Evolutionary conservation across 495 filamentous ascomycete species (phyloP).

Genomic region (Hapsidospora chrysogenum): DNA sequence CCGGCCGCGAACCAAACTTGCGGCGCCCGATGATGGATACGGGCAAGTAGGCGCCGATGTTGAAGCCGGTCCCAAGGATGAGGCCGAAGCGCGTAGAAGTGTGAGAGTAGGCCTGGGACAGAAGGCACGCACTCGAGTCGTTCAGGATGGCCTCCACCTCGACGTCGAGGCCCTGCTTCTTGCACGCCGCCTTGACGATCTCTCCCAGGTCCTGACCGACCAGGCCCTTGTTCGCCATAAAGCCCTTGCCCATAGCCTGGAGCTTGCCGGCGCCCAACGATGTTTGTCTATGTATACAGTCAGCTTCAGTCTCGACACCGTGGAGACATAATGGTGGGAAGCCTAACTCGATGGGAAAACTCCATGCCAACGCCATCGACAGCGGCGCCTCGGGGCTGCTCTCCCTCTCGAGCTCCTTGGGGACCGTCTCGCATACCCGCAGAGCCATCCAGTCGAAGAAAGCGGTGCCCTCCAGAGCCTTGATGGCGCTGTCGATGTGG

Average conservation of each 20-base stretch:
- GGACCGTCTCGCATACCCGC: constrained; percentile 42
- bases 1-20: constrained; percentile 33
- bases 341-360: constrained; percentile 71
- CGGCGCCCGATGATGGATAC: constrained; percentile 29
- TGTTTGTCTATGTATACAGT: constrained; percentile 43
- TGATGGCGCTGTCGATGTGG: constrained; percentile 30
- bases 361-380: constrained; percentile 64
- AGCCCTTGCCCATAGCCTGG: constrained; percentile 77
- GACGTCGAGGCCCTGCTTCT: constrained; percentile 28
- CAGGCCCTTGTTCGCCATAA: constrained; percentile 34
- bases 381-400: constrained; percentile 15
- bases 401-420: constrained; percentile 15
- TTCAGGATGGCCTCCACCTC: constrained; percentile 70
- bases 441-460: constrained; percentile 78
- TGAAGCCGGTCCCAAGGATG: constrained; percentile 40
- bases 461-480: constrained; percentile 23
- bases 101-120: constrained; percentile 58
- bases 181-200: constrained; percentile 32
- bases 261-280: constrained; percentile 57
- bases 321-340: background rate
- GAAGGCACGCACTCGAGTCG: constrained; percentile 64
- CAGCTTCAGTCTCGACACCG: constrained; percentile 1
- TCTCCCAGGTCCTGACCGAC: constrained; percentile 33
- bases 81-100: constrained; percentile 43
- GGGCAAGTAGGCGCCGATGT: constrained; percentile 36